phyloP scores from a whole-genome alignment of 495 filamentous ascomycete species.

The Podospora pseudopauciseta region DNA sequence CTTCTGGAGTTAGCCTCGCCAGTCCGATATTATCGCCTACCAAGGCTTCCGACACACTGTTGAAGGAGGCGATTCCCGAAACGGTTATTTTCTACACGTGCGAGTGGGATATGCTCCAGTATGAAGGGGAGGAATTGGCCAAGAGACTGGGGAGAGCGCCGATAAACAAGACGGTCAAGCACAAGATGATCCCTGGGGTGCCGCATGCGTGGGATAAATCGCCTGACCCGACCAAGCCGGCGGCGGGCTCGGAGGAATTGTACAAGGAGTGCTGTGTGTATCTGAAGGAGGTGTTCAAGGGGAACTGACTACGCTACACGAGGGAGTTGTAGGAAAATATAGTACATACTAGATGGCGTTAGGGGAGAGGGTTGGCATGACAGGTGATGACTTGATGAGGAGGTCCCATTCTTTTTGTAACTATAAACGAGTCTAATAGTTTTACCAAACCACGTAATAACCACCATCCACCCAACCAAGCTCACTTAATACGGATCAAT shows the following conservation, averaged over 20 bases:
- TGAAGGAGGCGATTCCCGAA: conserved; percentile 44
- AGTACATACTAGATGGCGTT: not conserved
- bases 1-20: conserved; percentile 34
- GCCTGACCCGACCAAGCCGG: conserved; percentile 68
- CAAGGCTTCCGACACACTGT: conserved; percentile 37
- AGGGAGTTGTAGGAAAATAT: not conserved
- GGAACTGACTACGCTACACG: not conserved
- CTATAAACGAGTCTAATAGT: not conserved
- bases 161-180: conserved; percentile 63
- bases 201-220: conserved; percentile 86
- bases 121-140: conserved; percentile 69
- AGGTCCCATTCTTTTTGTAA: not conserved
- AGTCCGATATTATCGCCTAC: conserved; percentile 40
- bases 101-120: conserved; percentile 87
- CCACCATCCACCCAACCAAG: not conserved
- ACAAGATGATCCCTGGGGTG: conserved; percentile 68
- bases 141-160: conserved; percentile 52
- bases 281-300: conserved; percentile 34
- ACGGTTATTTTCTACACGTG: conserved; percentile 67
- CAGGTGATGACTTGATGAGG: not conserved
- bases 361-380: not conserved
- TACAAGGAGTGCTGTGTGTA: conserved; percentile 39
- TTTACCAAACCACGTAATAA: not conserved
- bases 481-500: not conserved
- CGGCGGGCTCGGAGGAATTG: conserved; percentile 35